phyloP scores from a whole-genome alignment of 2,329 filamentous ascomycete species.

The Talaromyces verruculosus region DNA sequence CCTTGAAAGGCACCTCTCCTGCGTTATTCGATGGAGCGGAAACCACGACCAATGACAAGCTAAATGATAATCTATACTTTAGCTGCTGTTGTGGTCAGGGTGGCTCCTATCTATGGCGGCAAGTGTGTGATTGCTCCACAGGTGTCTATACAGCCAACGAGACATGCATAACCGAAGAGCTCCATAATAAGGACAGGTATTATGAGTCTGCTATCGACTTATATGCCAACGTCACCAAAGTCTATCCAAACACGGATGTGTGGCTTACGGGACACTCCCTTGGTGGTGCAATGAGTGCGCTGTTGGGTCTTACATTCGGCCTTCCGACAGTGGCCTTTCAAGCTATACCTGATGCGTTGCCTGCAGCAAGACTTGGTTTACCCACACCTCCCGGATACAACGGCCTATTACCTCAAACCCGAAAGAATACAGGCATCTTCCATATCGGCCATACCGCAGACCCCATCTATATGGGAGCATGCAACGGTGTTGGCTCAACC shows the following conservation, averaged over 20 bases:
- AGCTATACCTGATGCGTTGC: conserved; percentile 85
- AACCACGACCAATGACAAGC: conserved; percentile 94
- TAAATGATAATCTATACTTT: conserved; percentile 97
- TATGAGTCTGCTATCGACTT: conserved; percentile 86
- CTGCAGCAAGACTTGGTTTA: conserved; percentile 79
- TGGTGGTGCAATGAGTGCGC: conserved; percentile 80
- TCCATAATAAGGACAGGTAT: conserved; percentile 82
- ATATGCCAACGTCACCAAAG: conserved; percentile 84
- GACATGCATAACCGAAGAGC: conserved; percentile 75
- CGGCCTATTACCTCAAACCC: conserved; percentile 67
- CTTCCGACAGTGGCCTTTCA: conserved; percentile 92
- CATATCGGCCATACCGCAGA: conserved; percentile 97
- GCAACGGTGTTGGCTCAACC: conserved; percentile 82
- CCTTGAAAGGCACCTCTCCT: conserved; percentile 84
- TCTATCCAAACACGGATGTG: conserved; percentile 80
- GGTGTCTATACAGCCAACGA: conserved; percentile 87
- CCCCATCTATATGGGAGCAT: conserved; percentile 89
- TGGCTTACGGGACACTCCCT: conserved; percentile 94
- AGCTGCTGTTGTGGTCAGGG: conserved; percentile 97
- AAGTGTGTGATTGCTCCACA: conserved; percentile 90
- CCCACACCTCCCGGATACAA: conserved; percentile 79
- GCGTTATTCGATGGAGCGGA: conserved; percentile 96
- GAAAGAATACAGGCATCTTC: conserved; percentile 72
- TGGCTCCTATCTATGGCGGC: conserved; percentile 82
- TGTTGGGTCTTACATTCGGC: conserved; percentile 87